phyloP scores from a whole-genome alignment of 1,284 basidiomycete species.

The Leccinum pachyderme region DNA sequence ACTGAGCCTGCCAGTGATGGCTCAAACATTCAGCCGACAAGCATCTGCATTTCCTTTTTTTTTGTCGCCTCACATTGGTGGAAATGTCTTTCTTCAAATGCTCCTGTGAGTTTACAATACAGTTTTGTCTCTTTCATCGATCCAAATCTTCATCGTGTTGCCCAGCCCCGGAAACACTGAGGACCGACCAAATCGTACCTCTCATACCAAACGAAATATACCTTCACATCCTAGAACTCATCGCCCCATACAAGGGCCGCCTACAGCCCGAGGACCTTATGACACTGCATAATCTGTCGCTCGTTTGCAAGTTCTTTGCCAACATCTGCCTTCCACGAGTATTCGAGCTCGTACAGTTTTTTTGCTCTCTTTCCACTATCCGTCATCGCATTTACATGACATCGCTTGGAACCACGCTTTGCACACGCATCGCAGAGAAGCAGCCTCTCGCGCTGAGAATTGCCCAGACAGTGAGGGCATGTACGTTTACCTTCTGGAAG shows the following conservation, averaged over 20 bases:
- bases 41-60: too few species aligned
- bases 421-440: background rate
- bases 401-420: background rate
- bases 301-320: background rate
- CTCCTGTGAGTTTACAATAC: background rate
- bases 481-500: rapidly evolving
- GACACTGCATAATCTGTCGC: background rate
- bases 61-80: background rate
- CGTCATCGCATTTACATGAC: background rate
- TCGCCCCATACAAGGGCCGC: background rate
- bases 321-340: background rate
- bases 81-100: background rate
- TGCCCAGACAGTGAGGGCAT: background rate
- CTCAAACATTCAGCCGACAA: too few species aligned
- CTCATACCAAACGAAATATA: background rate
- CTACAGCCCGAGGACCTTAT: background rate
- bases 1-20: too few species aligned
- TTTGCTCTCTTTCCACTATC: background rate
- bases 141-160: background rate
- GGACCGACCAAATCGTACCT: background rate
- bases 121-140: background rate
- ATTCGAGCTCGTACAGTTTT: background rate
- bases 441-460: background rate
- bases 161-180: background rate
- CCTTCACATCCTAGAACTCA: background rate